Evolutionary conservation across 176 grass and related monocot species (phyloP).

Genomic region (Saccharum officinarum): DNA sequence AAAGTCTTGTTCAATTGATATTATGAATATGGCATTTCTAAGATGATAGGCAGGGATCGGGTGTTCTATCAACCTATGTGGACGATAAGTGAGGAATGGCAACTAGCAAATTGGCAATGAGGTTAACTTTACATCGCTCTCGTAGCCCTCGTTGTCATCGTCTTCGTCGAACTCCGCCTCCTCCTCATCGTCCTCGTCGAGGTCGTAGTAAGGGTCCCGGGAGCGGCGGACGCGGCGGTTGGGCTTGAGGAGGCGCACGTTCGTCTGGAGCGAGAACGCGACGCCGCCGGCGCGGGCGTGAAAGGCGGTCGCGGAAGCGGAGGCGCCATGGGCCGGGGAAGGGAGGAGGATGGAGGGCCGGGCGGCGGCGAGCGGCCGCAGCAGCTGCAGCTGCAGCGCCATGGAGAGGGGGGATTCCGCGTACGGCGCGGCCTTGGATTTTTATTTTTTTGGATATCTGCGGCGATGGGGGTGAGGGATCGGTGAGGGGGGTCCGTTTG

Average conservation of each 20-base stretch:
- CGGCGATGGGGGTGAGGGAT: constrained; percentile 34
- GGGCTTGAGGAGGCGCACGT: constrained; percentile 47
- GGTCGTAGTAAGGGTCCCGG: constrained; percentile 59
- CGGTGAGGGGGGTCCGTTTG: constrained; percentile 9
- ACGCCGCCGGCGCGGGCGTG: constrained; percentile 22
- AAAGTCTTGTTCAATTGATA: neutral
- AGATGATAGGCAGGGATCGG: neutral
- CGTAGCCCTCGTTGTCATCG: constrained; percentile 35
- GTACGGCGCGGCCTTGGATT: constrained; percentile 34
- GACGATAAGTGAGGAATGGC: neutral
- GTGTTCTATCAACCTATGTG: neutral
- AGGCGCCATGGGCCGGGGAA: neutral
- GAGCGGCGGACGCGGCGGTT: constrained; percentile 50
- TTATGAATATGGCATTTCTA: neutral
- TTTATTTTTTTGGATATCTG: constrained; percentile 37
- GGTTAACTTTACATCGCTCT: constrained; percentile 40
- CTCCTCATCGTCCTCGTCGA: constrained; percentile 41
- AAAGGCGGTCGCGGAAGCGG: neutral
- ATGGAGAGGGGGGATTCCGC: constrained; percentile 38
- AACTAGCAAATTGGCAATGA: neutral
- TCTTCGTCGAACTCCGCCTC: constrained; percentile 40
- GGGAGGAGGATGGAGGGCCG: constrained; percentile 5
- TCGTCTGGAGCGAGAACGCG: constrained; percentile 58
- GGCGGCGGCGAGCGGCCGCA: constrained; percentile 25
- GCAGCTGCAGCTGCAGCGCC: constrained; percentile 44